These are phyloP conservation scores for Candolleomyces aberdarensis DNA, from an alignment of 768 basidiomycete genomes.

Conservation along the genomic window DNA sequence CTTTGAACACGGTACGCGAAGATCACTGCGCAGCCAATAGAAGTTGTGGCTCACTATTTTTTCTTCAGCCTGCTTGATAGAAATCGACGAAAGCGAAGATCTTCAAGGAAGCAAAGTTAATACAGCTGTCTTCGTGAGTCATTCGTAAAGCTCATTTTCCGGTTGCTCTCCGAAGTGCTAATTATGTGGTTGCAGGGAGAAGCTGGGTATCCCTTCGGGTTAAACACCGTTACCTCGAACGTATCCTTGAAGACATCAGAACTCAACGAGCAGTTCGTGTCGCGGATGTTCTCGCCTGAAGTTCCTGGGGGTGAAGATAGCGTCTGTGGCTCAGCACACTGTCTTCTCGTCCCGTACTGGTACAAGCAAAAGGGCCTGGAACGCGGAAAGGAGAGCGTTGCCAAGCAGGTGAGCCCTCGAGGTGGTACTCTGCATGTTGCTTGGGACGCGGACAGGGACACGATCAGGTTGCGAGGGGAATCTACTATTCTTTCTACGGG, in stretches of 20 bases:
- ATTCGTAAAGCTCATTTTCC: not conserved
- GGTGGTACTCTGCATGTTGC: conserved; percentile 43
- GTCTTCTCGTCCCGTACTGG: conserved; percentile 50
- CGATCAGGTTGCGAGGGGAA: conserved; percentile 35
- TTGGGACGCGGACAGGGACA: conserved; percentile 30
- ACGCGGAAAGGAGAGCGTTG: conserved; percentile 32
- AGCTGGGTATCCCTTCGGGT: conserved; percentile 24
- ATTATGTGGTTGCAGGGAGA: conserved; percentile 19
- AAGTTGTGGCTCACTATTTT: not conserved
- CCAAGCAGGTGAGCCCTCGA: conserved; percentile 49
- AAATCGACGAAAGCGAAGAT: conserved; percentile 38
- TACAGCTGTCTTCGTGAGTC: conserved; percentile 31
- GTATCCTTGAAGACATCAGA: conserved; percentile 20
- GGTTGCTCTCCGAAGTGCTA: not conserved
- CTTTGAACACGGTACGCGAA: not conserved
- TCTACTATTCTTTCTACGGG: conserved; percentile 32
- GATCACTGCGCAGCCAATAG: not conserved
- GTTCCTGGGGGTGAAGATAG: conserved; percentile 41
- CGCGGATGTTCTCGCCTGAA: conserved; percentile 48
- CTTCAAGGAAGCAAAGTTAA: conserved; percentile 30
- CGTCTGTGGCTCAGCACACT: conserved; percentile 55
- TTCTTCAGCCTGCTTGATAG: conserved; percentile 33
- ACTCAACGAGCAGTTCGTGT: conserved; percentile 36
- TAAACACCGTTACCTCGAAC: conserved; percentile 39
- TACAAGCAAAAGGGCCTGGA: conserved; percentile 29